phyloP scores from a whole-genome alignment of 2,329 filamentous ascomycete genomes.

The Dactylellina drechsleri region DNA sequence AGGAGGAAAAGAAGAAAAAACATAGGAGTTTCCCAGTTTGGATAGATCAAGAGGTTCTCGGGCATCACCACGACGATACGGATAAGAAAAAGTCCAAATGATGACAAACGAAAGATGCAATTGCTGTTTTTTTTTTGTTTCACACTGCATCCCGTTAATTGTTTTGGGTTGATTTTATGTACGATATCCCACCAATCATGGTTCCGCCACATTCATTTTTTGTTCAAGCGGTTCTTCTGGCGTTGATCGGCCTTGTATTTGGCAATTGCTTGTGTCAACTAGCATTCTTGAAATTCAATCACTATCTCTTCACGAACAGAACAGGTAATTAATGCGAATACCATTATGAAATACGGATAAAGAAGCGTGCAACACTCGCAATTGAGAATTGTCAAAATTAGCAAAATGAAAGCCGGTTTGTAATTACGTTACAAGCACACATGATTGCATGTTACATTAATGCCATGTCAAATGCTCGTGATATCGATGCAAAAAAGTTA shows the following conservation, averaged over 20 bases:
- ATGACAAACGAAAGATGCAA: neutral
- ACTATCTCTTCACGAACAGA: too few relatives aligned
- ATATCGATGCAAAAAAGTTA: too few relatives aligned
- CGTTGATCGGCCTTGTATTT: conserved; percentile 22
- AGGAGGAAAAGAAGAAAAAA: conserved; percentile 41
- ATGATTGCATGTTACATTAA: too few relatives aligned
- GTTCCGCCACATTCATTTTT: conserved; percentile 8
- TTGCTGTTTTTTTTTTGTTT: conserved; percentile 3
- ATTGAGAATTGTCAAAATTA: too few relatives aligned
- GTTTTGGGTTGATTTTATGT: neutral
- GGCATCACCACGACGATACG: conserved; percentile 13
- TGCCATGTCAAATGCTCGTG: too few relatives aligned
- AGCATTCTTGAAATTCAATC: too few relatives aligned
- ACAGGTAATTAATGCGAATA: too few relatives aligned
- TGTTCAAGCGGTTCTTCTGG: neutral
- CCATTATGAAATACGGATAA: too few relatives aligned
- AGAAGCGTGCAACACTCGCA: too few relatives aligned
- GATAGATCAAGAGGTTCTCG: conserved; percentile 36
- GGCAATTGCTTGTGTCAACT: neutral
- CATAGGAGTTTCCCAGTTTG: conserved; percentile 42
- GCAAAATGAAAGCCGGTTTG: too few relatives aligned
- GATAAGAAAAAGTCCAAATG: conserved; percentile 31
- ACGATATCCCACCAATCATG: neutral
- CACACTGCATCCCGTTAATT: neutral
- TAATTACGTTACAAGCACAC: too few relatives aligned